Conservation (phyloP, 148 eudicot genomes). For the Talinum fruticosum region DNA sequence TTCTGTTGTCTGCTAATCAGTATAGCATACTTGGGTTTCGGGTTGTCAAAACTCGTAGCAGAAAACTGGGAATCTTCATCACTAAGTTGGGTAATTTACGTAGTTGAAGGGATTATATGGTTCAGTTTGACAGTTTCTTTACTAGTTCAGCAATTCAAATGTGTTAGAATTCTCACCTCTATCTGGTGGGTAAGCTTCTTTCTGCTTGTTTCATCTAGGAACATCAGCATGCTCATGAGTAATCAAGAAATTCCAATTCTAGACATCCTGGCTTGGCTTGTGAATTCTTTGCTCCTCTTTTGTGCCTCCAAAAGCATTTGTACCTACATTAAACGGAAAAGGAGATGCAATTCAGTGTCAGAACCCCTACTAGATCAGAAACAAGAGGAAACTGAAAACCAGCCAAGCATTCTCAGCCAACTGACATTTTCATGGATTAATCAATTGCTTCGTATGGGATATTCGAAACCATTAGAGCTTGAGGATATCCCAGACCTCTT, state of each 20-base stretch:
- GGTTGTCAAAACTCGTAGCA: slow-evolving; percentile 19
- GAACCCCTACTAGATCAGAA: slow-evolving; percentile 45
- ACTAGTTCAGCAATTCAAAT: slow-evolving; percentile 35
- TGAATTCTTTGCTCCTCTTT: slow-evolving; percentile 42
- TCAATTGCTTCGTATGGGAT: slow-evolving; percentile 48
- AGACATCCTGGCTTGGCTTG: slow-evolving; percentile 46
- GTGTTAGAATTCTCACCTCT: slow-evolving; percentile 31
- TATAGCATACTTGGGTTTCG: slow-evolving; percentile 31
- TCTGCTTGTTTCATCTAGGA: slow-evolving; percentile 39
- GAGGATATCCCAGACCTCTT: slow-evolving; percentile 55
- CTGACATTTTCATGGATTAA: slow-evolving; percentile 58
- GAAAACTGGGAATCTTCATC: slow-evolving; percentile 7
- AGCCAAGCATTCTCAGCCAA: slow-evolving; percentile 12
- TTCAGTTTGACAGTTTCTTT: slow-evolving; percentile 39
- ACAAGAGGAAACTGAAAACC: slow-evolving; percentile 15
- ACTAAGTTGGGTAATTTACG: slow-evolving; percentile 28
- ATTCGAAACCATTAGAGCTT: slow-evolving; percentile 38
- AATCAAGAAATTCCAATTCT: slow-evolving; percentile 21
- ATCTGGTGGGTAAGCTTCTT: slow-evolving; percentile 53
- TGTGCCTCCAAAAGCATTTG: slow-evolving; percentile 35
- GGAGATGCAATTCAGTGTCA: slow-evolving; percentile 21
- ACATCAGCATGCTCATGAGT: slow-evolving; percentile 24
- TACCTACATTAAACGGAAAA: slow-evolving; percentile 11
- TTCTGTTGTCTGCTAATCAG: slow-evolving; percentile 39
- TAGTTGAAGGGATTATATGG: slow-evolving; percentile 48